phyloP scores from a whole-genome alignment of 176 grass and related monocot genomes.

The Areca catechu region DNA sequence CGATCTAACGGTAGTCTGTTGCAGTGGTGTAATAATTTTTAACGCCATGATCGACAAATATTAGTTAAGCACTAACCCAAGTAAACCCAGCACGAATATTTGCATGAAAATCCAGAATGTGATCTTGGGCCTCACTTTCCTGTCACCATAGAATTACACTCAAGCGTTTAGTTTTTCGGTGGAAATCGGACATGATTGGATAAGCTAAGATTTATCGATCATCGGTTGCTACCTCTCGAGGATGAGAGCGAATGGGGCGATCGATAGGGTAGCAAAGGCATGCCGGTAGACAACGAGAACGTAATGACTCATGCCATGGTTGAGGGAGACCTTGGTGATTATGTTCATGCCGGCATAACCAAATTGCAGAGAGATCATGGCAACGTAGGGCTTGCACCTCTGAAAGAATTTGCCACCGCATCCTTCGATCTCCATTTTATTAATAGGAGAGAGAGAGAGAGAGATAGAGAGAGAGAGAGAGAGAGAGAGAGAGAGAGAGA shows the following conservation, averaged over 20 bases:
- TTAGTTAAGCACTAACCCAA: conserved; percentile 46
- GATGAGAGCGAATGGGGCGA: conserved; percentile 85
- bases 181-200: too few species aligned
- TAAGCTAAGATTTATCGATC: too few species aligned
- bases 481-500: not conserved
- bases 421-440: conserved; percentile 7
- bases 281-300: conserved; percentile 97
- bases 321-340: conserved; percentile 97
- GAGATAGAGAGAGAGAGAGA: not conserved
- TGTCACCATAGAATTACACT: not conserved
- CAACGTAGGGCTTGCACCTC: conserved; percentile 79
- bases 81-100: conserved; percentile 77
- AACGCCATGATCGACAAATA: too few species aligned
- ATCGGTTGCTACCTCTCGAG: conserved; percentile 44
- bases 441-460: not conserved
- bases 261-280: conserved; percentile 95
- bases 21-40: too few species aligned
- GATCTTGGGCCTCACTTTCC: conserved; percentile 64
- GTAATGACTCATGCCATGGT: conserved; percentile 98
- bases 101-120: conserved; percentile 44
- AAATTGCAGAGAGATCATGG: conserved; percentile 97
- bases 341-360: conserved; percentile 99
- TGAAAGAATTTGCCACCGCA: conserved; percentile 46
- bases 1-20: too few species aligned
- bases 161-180: too few species aligned